A percentile compares a stretch with the other conserved stretches of the same genome.
These are phyloP conservation scores for Kingdonia uniflora DNA, from an alignment of 164 flowering plant species.

Conservation along the genomic window DNA sequence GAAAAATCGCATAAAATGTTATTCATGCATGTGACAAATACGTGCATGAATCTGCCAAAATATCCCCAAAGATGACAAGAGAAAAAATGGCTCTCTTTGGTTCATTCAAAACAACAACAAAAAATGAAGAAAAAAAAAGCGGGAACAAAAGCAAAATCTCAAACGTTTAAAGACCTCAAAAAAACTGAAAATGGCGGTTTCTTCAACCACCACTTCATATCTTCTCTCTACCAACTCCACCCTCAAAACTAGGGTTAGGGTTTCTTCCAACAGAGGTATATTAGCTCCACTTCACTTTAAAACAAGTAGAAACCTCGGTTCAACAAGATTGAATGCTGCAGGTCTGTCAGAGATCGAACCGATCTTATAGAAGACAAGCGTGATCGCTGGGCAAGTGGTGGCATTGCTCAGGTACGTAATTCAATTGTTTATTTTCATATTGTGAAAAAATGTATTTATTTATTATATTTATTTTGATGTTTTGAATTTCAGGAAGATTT, in stretches of 20 bases:
- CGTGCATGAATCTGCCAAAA: neutral
- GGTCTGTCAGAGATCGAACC: slow-evolving; percentile 75
- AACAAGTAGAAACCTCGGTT: slow-evolving; percentile 8
- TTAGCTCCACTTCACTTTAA: neutral
- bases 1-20: no score
- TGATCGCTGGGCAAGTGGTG: slow-evolving; percentile 55
- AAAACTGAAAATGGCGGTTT: slow-evolving; percentile 22
- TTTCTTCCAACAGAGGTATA: slow-evolving; percentile 1
- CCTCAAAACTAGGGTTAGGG: slow-evolving; percentile 17
- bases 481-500: slow-evolving; percentile 67
- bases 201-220: slow-evolving; percentile 15
- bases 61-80: slow-evolving; percentile 5
- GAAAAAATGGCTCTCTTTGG: neutral
- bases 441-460: no score
- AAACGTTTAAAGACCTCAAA: neutral
- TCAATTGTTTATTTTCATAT: no score
- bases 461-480: neutral
- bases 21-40: no score
- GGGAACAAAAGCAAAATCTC: neutral
- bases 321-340: slow-evolving; percentile 41
- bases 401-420: slow-evolving; percentile 42
- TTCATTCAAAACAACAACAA: slow-evolving; percentile 6
- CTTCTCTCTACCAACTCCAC: slow-evolving; percentile 23
- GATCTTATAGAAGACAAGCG: slow-evolving; percentile 61
- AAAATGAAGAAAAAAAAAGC: neutral